Conservation (phyloP, 169 alveolate species). For the Blepharisma undulans region DNA sequence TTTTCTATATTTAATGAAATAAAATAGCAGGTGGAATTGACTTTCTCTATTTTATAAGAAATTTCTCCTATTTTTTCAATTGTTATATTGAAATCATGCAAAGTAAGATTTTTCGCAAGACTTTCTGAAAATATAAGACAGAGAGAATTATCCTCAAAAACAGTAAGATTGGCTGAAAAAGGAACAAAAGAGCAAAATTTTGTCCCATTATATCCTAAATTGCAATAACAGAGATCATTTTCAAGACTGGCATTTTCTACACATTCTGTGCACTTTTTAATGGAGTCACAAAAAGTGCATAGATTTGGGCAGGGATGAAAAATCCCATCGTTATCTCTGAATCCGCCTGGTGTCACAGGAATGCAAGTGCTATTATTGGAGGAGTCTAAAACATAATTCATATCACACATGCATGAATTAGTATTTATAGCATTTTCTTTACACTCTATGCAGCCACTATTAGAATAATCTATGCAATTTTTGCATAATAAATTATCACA, state of each 20-base stretch:
- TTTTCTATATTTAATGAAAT: not conserved
- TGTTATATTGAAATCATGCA: not conserved
- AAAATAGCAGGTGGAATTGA: not conserved
- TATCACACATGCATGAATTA: not conserved
- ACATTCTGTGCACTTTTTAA: no score
- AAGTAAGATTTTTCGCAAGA: not conserved
- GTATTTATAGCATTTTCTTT: not conserved
- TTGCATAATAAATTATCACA: not conserved
- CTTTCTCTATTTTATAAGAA: not conserved
- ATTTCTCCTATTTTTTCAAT: not conserved
- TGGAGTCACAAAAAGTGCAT: no score
- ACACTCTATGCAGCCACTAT: not conserved
- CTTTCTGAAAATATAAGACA: not conserved
- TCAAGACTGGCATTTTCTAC: no score
- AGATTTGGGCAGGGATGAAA: no score
- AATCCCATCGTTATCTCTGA: no score
- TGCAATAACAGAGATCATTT: no score
- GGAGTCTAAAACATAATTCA: not conserved
- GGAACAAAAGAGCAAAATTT: no score
- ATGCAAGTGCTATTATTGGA: not conserved
- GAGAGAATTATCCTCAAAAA: not conserved
- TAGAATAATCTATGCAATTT: not conserved
- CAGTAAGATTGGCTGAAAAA: not conserved
- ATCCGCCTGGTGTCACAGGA: no score
- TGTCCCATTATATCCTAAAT: no score